Evolutionary conservation across 441 rosid genomes (phyloP).

Genomic region (Rhodomyrtus psidioides): DNA sequence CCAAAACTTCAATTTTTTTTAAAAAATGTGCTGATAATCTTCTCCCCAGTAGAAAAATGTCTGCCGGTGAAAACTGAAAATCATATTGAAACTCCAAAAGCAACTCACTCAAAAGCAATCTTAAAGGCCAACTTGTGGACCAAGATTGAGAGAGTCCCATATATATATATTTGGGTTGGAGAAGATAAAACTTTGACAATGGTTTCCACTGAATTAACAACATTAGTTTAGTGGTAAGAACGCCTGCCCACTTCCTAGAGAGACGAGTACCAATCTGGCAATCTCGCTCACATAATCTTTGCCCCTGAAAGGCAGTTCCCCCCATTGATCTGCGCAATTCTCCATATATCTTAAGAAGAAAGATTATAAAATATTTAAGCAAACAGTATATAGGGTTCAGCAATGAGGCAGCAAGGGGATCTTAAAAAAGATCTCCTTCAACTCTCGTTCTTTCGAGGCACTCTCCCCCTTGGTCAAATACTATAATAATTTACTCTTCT

Average conservation of each 20-base stretch:
- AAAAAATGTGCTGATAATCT: background rate
- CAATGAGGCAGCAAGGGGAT: background rate
- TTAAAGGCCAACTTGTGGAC: background rate
- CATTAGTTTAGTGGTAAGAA: background rate
- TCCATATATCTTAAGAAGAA: background rate
- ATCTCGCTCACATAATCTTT: background rate
- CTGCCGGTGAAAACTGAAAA: too few relatives aligned
- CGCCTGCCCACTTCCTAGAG: background rate
- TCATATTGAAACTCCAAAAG: too few relatives aligned
- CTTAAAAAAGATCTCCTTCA: background rate
- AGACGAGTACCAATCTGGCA: background rate
- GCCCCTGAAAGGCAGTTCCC: background rate
- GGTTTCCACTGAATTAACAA: background rate
- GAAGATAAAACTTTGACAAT: too few relatives aligned
- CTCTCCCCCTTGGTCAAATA: background rate
- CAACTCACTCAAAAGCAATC: background rate
- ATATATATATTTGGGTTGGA: background rate
- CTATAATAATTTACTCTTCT: background rate
- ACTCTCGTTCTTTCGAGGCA: background rate
- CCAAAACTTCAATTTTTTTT: background rate
- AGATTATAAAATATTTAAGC: background rate
- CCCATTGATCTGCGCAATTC: background rate
- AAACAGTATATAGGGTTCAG: background rate
- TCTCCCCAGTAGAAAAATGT: background rate
- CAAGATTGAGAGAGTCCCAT: background rate